phyloP scores from a whole-genome alignment of 805 yeast genomes.

The Candida loeiensis region DNA sequence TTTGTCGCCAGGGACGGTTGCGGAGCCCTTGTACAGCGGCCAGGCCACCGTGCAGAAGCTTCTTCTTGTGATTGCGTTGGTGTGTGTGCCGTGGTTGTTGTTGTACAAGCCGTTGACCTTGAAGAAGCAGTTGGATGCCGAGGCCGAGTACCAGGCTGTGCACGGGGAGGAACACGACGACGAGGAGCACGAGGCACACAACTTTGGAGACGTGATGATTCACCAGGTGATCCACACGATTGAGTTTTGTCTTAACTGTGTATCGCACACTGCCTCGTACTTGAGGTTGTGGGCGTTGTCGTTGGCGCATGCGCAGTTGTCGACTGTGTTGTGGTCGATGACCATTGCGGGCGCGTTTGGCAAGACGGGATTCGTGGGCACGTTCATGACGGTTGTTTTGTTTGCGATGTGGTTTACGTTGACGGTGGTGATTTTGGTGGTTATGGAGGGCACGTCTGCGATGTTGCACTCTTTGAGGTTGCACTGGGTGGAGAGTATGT shows the following conservation, averaged over 20 bases:
- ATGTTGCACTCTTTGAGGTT: constrained; percentile 74
- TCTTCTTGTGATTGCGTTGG: constrained; percentile 53
- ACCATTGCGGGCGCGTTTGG: constrained; percentile 64
- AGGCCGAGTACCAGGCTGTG: constrained; percentile 18
- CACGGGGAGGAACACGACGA: constrained; percentile 21
- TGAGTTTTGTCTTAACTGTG: constrained; percentile 76
- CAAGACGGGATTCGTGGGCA: constrained; percentile 50
- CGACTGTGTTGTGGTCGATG: constrained; percentile 74
- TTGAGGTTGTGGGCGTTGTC: constrained; percentile 77
- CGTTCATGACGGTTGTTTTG: constrained; percentile 53
- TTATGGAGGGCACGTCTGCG: constrained; percentile 84
- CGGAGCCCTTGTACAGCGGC: constrained; percentile 61
- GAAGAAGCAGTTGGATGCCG: constrained; percentile 34
- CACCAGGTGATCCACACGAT: constrained; percentile 80
- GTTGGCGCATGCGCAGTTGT: constrained; percentile 74
- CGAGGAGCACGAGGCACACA: constrained; percentile 32
- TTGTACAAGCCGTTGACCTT: constrained; percentile 57
- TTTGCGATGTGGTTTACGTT: constrained; percentile 75
- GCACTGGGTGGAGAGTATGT: constrained; percentile 84
- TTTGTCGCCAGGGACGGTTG: constrained; percentile 66
- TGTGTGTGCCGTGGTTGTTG: constrained; percentile 74
- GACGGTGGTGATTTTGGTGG: constrained; percentile 64
- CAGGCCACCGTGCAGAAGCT: constrained; percentile 60
- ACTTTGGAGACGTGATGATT: constrained; percentile 66
- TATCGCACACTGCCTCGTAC: constrained; percentile 76